Conservation (phyloP, 768 basidiomycete species). For the Phlebiopsis flavidoalba region DNA sequence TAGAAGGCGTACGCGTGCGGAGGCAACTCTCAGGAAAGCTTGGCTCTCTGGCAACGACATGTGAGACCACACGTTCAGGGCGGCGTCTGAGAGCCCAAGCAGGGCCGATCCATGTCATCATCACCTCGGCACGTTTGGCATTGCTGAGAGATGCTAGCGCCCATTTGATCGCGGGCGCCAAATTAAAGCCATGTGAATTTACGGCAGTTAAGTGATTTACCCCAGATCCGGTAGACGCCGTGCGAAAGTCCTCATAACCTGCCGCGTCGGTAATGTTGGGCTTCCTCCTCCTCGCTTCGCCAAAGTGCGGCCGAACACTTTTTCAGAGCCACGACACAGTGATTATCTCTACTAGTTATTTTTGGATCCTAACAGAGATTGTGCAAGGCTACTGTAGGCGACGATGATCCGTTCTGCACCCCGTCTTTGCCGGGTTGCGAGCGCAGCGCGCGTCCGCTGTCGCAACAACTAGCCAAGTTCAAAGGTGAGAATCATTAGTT, state of each 20-base stretch:
- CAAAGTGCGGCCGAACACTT: not conserved
- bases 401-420: conserved; percentile 4
- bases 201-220: conserved; percentile 3
- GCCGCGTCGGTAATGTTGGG: no score
- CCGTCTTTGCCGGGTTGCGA: conserved; percentile 1
- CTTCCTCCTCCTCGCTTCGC: not conserved
- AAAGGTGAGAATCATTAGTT: not conserved
- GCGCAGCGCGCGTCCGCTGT: not conserved
- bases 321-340: not conserved
- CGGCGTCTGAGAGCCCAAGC: not conserved
- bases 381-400: no score
- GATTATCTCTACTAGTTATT: no score
- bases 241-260: not conserved
- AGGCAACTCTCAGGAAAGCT: not conserved
- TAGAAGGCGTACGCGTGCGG: not conserved
- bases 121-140: not conserved
- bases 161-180: not conserved
- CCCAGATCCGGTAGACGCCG: not conserved
- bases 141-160: not conserved
- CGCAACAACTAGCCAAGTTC: not conserved
- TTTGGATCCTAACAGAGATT: not conserved
- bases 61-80: not conserved
- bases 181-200: no score
- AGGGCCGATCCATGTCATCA: not conserved
- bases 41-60: not conserved